Conservation (phyloP, 129 eudicot genomes). For the Deinandra increscens region DNA sequence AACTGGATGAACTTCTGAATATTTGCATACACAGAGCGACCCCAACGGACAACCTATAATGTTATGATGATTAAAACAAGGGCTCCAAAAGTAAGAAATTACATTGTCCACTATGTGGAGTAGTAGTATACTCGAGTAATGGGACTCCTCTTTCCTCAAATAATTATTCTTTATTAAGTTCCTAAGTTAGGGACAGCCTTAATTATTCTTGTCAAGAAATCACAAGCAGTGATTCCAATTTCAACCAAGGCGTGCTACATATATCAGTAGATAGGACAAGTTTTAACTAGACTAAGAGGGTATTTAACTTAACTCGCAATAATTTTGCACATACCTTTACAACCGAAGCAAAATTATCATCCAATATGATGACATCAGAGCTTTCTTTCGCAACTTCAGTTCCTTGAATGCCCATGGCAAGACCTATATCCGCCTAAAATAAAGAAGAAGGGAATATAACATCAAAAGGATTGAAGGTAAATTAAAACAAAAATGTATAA, state of each 20-base stretch:
- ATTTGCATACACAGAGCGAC: constrained; percentile 95
- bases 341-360: constrained; percentile 92
- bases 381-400: constrained; percentile 99
- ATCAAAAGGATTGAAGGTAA: constrained; percentile 1
- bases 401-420: constrained; percentile 97
- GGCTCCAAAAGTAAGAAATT: constrained; percentile 11
- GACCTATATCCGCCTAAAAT: constrained; percentile 88
- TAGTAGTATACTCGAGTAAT: neutral
- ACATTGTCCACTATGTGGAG: neutral
- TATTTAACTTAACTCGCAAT: constrained; percentile 2
- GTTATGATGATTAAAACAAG: constrained; percentile 1
- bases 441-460: neutral
- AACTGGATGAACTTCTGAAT: constrained; percentile 96
- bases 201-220: neutral
- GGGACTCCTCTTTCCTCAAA: neutral
- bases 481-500: neutral
- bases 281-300: constrained; percentile 3
- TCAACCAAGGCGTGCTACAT: neutral
- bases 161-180: neutral
- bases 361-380: constrained; percentile 90
- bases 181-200: constrained; percentile 2
- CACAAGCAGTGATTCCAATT: neutral
- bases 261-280: neutral
- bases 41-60: constrained; percentile 92
- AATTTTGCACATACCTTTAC: constrained; percentile 65